phyloP scores from a whole-genome alignment of 768 basidiomycete genomes.

The Kwoniella dendrophila region DNA sequence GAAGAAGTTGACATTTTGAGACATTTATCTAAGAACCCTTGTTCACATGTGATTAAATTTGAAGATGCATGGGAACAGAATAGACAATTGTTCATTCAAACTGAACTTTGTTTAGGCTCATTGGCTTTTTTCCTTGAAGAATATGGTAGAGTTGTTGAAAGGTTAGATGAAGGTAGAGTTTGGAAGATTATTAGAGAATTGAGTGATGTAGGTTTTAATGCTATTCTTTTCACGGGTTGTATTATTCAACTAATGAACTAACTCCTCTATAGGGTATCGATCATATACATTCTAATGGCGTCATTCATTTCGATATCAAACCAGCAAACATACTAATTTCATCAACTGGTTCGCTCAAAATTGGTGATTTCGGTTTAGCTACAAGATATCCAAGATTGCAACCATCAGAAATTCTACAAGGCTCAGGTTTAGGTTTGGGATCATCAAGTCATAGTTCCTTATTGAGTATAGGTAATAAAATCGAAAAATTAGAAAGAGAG shows the following conservation, averaged over 20 bases:
- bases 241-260: background rate
- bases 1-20: constrained; percentile 94
- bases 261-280: constrained; percentile 68
- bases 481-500: constrained; percentile 73
- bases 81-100: constrained; percentile 85
- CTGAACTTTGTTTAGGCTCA: constrained; percentile 93
- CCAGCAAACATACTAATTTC: constrained; percentile 96
- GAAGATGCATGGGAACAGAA: constrained; percentile 97
- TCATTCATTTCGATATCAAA: constrained; percentile 96
- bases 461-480: background rate
- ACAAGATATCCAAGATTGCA: constrained; percentile 78
- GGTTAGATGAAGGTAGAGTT: constrained; percentile 84
- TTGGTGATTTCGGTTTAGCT: constrained; percentile 98
- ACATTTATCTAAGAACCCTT: constrained; percentile 62
- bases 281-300: constrained; percentile 85
- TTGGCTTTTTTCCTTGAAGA: constrained; percentile 88
- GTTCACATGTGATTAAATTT: constrained; percentile 78
- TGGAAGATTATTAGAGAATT: constrained; percentile 97
- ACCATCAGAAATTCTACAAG: constrained; percentile 53
- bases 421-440: constrained; percentile 50
- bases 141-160: constrained; percentile 75
- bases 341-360: constrained; percentile 83
- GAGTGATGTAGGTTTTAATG: constrained; percentile 69
- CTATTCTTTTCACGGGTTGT: background rate
- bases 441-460: background rate